A percentile compares a stretch with the other conserved stretches of the same genome.
These are phyloP conservation scores for Crucibulum laeve DNA, from an alignment of 768 basidiomycete genomes.

Conservation along the genomic window DNA sequence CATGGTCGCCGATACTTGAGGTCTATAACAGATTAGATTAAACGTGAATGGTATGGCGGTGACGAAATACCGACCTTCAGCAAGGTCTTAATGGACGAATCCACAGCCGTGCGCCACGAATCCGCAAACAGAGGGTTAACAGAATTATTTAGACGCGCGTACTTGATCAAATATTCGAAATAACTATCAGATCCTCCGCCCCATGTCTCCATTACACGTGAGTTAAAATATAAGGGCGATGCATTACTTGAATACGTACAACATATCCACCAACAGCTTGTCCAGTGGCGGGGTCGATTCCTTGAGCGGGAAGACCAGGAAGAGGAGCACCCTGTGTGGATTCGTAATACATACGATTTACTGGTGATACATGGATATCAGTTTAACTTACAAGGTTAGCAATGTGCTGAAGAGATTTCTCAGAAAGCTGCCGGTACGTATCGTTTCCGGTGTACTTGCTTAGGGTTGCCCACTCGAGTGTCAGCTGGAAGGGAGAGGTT, in stretches of 20 bases:
- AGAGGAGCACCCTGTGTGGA: conserved; percentile 20
- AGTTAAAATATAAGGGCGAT: not conserved
- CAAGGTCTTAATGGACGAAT: conserved; percentile 61
- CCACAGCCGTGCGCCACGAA: conserved; percentile 67
- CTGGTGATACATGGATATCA: not conserved
- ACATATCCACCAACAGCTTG: conserved; percentile 29
- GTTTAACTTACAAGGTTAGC: conserved; percentile 29
- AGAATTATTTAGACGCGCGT: conserved; percentile 63
- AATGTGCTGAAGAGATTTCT: conserved; percentile 41
- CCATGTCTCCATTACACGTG: conserved; percentile 38
- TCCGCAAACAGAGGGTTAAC: conserved; percentile 55
- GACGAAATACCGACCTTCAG: conserved; percentile 35
- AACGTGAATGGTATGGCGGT: not conserved
- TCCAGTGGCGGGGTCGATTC: conserved; percentile 48
- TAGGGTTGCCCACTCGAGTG: conserved; percentile 41
- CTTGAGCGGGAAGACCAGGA: conserved; percentile 46
- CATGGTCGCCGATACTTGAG: conserved; percentile 58
- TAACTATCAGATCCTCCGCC: conserved; percentile 73
- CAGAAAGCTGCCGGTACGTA: conserved; percentile 43
- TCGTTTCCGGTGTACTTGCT: conserved; percentile 44
- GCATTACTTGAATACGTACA: conserved; percentile 7
- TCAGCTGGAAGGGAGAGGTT: conserved; percentile 26
- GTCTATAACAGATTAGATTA: conserved; percentile 30
- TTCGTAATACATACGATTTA: too few species aligned
- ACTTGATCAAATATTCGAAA: conserved; percentile 77